These are phyloP conservation scores for Backusella westeae DNA, from an alignment of 192 early-diverging fungal genomes.

Conservation along the genomic window DNA sequence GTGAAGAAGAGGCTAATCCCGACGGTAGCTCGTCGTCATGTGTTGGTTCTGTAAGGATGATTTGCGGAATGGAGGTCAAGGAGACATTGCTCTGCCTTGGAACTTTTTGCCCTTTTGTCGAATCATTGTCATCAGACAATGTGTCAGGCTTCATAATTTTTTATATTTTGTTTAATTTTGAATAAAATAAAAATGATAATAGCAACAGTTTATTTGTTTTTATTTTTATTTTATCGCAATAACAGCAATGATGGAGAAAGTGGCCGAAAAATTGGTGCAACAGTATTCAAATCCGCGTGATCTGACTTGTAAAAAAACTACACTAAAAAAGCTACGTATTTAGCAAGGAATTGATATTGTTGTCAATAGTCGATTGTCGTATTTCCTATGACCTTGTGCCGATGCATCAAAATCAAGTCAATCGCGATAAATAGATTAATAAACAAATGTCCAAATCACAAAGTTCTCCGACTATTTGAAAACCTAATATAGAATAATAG, in stretches of 20 bases:
- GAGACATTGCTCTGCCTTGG: neutral
- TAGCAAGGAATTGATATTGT: no score
- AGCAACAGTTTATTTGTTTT: neutral
- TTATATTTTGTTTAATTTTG: neutral
- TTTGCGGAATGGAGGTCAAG: neutral
- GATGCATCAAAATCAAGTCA: no score
- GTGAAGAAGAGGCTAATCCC: neutral
- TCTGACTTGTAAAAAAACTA: no score
- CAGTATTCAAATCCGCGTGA: neutral
- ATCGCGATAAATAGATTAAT: no score
- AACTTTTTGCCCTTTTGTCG: neutral
- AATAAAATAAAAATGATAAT: neutral
- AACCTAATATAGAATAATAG: no score
- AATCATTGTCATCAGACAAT: neutral
- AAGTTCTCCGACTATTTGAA: no score
- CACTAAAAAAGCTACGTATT: no score
- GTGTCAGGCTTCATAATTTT: neutral
- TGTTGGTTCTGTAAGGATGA: conserved; percentile 1
- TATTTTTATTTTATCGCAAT: neutral
- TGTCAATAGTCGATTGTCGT: no score
- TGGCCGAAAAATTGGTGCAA: neutral
- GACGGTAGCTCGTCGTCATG: neutral
- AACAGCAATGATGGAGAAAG: neutral
- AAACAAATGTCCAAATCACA: no score
- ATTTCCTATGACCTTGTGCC: no score